phyloP scores from a whole-genome alignment of 75 land plant genomes.

The Sequoiadendron giganteum region DNA sequence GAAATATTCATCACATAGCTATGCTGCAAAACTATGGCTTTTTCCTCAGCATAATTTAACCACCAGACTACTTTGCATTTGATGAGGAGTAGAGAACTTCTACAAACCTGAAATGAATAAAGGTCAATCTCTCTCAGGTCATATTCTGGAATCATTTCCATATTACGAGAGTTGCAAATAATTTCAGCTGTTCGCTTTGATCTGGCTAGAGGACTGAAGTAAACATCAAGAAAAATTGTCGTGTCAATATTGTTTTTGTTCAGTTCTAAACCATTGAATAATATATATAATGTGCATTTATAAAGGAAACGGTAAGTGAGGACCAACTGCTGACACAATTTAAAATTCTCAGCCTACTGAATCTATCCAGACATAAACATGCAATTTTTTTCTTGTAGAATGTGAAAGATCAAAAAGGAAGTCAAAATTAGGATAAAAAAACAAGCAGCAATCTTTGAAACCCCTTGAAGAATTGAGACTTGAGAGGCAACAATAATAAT shows the following conservation, averaged over 20 bases:
- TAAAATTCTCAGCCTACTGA: neutral
- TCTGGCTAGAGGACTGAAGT: conserved; percentile 73
- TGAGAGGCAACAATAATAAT: neutral
- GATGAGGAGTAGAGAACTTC: neutral
- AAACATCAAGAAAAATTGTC: conserved; percentile 1
- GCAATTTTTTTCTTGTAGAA: neutral
- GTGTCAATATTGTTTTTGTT: conserved; percentile 7
- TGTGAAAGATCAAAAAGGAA: neutral
- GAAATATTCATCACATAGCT: neutral
- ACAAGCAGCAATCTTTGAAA: neutral
- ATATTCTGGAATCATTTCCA: conserved; percentile 59
- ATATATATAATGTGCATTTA: neutral
- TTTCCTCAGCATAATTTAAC: neutral
- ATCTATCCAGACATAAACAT: neutral
- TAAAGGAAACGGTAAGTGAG: neutral
- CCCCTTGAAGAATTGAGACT: neutral
- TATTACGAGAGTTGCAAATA: conserved; percentile 70
- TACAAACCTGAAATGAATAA: conserved; percentile 90
- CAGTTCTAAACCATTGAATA: neutral
- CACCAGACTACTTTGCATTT: neutral
- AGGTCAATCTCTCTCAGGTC: conserved; percentile 95
- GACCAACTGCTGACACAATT: neutral
- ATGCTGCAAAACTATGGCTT: neutral
- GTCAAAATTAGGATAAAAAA: neutral
- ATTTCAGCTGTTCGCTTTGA: conserved; percentile 95